Conservation (phyloP, 2,329 filamentous ascomycete species). For the Colletotrichum zoysiae region DNA sequence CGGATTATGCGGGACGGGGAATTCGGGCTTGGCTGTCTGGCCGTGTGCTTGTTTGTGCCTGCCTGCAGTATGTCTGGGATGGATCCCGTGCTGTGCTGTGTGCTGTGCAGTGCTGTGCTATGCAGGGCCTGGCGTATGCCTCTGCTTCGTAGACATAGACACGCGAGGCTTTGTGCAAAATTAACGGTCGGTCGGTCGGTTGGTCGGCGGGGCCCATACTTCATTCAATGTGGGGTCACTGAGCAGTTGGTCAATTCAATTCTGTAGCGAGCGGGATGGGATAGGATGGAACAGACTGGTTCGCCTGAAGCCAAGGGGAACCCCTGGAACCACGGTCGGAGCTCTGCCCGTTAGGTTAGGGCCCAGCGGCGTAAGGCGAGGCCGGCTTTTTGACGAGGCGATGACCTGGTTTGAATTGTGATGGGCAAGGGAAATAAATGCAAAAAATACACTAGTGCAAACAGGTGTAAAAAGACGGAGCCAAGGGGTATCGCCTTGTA, state of each 20-base stretch:
- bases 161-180: slow-evolving; percentile 13
- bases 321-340: slow-evolving; percentile 29
- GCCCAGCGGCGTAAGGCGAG: not conserved
- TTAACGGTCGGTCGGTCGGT: slow-evolving; percentile 3
- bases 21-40: not conserved
- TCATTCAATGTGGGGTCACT: slow-evolving; percentile 17
- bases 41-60: slow-evolving; percentile 2
- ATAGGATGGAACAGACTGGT: slow-evolving; percentile 32
- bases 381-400: slow-evolving; percentile 3
- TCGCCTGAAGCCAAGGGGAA: slow-evolving; percentile 21
- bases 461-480: not conserved
- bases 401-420: slow-evolving; percentile 2
- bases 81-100: slow-evolving; percentile 1
- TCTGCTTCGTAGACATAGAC: not conserved
- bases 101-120: slow-evolving; percentile 10
- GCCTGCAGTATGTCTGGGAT: slow-evolving; percentile 4
- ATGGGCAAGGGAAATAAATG: not conserved
- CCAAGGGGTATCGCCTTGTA: no score
- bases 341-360: slow-evolving; percentile 31
- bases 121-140: slow-evolving; percentile 3
- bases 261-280: slow-evolving; percentile 12
- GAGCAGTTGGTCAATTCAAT: slow-evolving; percentile 3
- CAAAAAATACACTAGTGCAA: not conserved
- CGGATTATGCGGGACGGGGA: slow-evolving; percentile 1
- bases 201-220: not conserved